phyloP scores from a whole-genome alignment of 2,329 filamentous ascomycete species.

The Neonectria coccinea region DNA sequence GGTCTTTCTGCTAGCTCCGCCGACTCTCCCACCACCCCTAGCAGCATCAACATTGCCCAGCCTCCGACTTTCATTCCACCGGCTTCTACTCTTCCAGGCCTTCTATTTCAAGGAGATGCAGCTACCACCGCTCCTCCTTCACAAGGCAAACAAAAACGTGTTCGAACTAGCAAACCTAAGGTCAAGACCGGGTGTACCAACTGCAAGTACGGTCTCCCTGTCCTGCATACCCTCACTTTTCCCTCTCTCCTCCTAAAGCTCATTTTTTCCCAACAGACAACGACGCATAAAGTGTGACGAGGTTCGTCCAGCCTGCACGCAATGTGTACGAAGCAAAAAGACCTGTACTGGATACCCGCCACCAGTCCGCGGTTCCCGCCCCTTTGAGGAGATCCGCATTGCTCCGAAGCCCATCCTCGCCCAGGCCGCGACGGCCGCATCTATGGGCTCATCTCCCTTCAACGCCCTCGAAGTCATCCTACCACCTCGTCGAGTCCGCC shows the following conservation, averaged over 20 bases:
- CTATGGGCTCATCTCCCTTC: constrained; percentile 30
- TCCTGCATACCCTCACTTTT: constrained; percentile 13
- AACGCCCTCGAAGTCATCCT: constrained; percentile 43
- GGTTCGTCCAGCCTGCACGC: constrained; percentile 68
- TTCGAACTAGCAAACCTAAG: constrained; percentile 68
- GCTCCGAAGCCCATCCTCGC: constrained; percentile 59
- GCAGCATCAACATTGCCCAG: constrained; percentile 20
- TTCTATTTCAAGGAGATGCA: constrained; percentile 11
- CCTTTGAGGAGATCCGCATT: constrained; percentile 61
- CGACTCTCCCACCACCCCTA: constrained; percentile 24
- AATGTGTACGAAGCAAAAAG: constrained; percentile 70
- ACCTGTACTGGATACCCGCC: constrained; percentile 72
- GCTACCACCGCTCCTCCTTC: constrained; percentile 7
- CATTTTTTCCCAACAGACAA: constrained; percentile 54
- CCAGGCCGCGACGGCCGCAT: constrained; percentile 35
- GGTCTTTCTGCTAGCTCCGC: constrained; percentile 14
- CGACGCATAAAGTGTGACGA: constrained; percentile 77
- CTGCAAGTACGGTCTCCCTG: constrained; percentile 69
- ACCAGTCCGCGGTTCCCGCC: constrained; percentile 60
- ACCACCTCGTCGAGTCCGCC: constrained; percentile 49
- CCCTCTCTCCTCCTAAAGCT: constrained; percentile 34
- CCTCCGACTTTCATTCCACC: constrained; percentile 21
- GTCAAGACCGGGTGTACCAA: constrained; percentile 75
- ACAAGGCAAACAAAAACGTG: constrained; percentile 53
- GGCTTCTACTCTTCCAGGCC: constrained; percentile 14